These are phyloP conservation scores for Mycena sp. DNA, from an alignment of 1,284 basidiomycete species.

Conservation along the genomic window DNA sequence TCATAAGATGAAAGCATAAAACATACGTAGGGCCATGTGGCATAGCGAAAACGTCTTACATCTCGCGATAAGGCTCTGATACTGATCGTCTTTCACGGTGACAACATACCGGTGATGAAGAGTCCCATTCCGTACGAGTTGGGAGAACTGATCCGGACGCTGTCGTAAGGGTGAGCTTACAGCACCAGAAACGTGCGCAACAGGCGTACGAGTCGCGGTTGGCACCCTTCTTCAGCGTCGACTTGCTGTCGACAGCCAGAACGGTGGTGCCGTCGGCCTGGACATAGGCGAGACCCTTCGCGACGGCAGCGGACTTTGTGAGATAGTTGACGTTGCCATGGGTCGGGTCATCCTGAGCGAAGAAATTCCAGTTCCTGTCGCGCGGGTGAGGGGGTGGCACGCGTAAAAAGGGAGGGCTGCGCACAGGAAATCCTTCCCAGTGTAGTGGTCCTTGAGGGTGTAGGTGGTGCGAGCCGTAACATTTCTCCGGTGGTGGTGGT, in stretches of 20 bases:
- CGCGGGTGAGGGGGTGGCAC: constrained; percentile 49
- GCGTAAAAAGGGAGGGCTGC: constrained; percentile 19
- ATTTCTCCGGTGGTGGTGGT: not conserved
- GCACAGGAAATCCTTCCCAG: constrained; percentile 50
- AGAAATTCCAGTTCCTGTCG: constrained; percentile 40
- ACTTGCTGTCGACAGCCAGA: constrained; percentile 38
- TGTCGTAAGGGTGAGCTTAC: constrained; percentile 34
- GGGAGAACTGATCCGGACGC: constrained; percentile 72
- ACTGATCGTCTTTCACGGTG: not conserved
- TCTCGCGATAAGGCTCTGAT: not conserved
- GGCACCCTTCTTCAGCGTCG: constrained; percentile 29
- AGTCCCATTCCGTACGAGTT: constrained; percentile 69
- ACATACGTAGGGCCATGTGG: constrained; percentile 58
- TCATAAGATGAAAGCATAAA: not conserved
- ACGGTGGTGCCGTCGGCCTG: constrained; percentile 40
- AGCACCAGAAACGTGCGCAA: constrained; percentile 6
- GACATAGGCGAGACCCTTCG: constrained; percentile 39
- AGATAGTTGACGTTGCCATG: constrained; percentile 41
- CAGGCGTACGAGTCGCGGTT: constrained; percentile 37
- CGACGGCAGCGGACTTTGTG: constrained; percentile 29
- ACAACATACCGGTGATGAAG: constrained; percentile 58
- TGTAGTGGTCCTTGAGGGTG: constrained; percentile 48
- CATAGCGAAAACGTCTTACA: constrained; percentile 66
- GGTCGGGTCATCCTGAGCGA: constrained; percentile 37
- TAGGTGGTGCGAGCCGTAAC: constrained; percentile 37